phyloP scores from a whole-genome alignment of 441 rosid genomes.

The Gossypium davidsonii region DNA sequence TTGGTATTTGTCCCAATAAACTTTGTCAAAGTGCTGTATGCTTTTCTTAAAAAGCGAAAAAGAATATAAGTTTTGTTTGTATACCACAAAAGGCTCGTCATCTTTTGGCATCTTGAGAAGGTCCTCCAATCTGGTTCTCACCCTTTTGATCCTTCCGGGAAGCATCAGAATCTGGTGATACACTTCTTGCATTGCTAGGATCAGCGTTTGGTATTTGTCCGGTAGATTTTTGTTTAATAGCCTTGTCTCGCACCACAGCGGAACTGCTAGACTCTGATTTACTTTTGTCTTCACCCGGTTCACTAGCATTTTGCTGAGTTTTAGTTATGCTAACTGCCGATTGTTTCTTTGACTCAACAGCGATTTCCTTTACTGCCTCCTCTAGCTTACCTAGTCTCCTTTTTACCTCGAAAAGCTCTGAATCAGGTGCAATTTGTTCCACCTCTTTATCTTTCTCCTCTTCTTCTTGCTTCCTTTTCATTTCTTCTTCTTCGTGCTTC shows the following conservation, averaged over 20 bases:
- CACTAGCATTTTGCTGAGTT: conserved; percentile 27
- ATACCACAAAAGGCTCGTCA: conserved; percentile 5
- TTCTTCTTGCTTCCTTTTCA: conserved; percentile 39
- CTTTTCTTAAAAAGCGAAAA: background rate
- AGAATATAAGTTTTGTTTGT: background rate
- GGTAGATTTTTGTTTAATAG: conserved; percentile 10
- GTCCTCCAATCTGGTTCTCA: conserved; percentile 18
- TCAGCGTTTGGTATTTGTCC: conserved; percentile 5
- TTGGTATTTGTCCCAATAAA: conserved; percentile 7
- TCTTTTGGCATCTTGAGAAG: conserved; percentile 19
- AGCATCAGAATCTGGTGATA: conserved; percentile 15
- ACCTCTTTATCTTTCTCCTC: conserved; percentile 52
- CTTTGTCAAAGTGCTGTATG: background rate
- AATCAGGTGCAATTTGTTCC: conserved; percentile 34
- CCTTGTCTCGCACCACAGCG: conserved; percentile 15
- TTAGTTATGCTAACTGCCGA: conserved; percentile 24
- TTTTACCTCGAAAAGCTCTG: conserved; percentile 55
- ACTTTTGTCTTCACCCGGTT: conserved; percentile 7
- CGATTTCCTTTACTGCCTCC: conserved; percentile 60
- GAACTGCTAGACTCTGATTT: conserved; percentile 23
- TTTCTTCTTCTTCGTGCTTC: conserved; percentile 43
- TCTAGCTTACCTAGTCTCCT: conserved; percentile 70
- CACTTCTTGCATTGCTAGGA: conserved; percentile 1
- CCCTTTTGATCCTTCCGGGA: conserved; percentile 23
- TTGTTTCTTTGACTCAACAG: conserved; percentile 50